Base-by-base conservation (phyloP, 2,329 filamentous ascomycete species). In the Colletotrichum lupini region DNA sequence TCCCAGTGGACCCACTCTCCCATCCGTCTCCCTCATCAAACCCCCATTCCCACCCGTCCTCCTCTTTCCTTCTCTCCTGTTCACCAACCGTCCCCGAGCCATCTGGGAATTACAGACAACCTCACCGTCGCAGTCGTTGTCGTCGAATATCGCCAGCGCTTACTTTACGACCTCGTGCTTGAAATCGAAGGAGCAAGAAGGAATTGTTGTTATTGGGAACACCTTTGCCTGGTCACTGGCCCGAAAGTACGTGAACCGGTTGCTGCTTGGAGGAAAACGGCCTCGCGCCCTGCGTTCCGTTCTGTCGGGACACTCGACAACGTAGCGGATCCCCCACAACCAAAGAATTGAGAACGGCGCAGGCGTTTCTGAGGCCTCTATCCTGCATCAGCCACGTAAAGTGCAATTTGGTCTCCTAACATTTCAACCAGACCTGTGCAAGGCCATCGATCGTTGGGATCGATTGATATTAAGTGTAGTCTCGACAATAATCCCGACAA, bases 21-120 rank as follows among this genome's bases (percentile, higher is more conserved):
- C 68, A 30, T 70, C 57, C 11, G 12, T 74, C 53, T 55, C 16
- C 59, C 32, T 61, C 70, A 70, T 73, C 67, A 73, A 65, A 70
- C 68, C 56, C 60, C 67, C 60, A 57, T 70, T 62, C 68, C 72
- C 72, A 69, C 69, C 37, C 22, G 49, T 26, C 35, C 28, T 19
- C 9, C 37, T 46, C 37, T 49, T 6, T 28, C 42, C 42, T 8
- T 32, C 42, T 28, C 32, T 52, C 55, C 30, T 56, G 14, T 46
- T 63, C 49, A 67, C 37, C 58, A 42, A 67, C 49, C 52, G 16
- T 30, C 42, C 53, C 32, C 56, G 58, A 67, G 68, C 32, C 56
- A 59, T 16, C 42, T 67, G 70, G 61, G 65, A 70, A 58, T 19
- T 22, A 9, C 37, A 26, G 66, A 70, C 61, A 52, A 49, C 55